phyloP scores from a whole-genome alignment of 768 basidiomycete species.

The Gymnopilus junonius region DNA sequence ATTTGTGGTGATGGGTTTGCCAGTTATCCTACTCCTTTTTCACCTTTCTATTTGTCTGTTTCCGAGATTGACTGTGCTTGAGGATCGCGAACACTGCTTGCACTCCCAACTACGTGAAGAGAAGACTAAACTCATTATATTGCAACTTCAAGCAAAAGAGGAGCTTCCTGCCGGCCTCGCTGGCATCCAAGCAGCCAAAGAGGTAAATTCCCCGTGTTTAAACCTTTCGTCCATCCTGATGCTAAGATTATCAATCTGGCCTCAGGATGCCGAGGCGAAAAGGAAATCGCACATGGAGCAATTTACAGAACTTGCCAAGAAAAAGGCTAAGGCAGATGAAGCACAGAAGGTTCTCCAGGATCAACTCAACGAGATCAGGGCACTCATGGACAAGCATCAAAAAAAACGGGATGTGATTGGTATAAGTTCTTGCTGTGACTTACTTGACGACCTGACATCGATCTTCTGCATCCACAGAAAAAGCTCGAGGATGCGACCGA shows the following conservation, averaged over 20 bases:
- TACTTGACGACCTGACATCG: not conserved
- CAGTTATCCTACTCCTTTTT: too few relatives aligned
- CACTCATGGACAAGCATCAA: slow-evolving; percentile 55
- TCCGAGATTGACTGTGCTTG: too few relatives aligned
- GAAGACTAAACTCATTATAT: slow-evolving; percentile 38
- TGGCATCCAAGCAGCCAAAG: slow-evolving; percentile 56
- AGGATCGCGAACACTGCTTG: slow-evolving; percentile 34
- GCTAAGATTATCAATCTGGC: too few relatives aligned
- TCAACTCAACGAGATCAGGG: slow-evolving; percentile 50
- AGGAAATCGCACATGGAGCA: slow-evolving; percentile 53
- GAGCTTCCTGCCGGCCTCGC: slow-evolving; percentile 69
- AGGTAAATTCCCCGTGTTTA: slow-evolving; percentile 47
- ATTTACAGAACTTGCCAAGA: slow-evolving; percentile 46
- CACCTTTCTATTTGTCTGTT: too few relatives aligned
- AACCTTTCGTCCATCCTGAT: too few relatives aligned
- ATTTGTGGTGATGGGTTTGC: too few relatives aligned
- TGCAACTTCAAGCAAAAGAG: slow-evolving; percentile 69
- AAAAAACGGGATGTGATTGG: slow-evolving; percentile 42
- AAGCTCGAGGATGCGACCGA: slow-evolving; percentile 53
- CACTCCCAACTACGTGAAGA: slow-evolving; percentile 29
- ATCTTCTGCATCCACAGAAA: slow-evolving; percentile 38
- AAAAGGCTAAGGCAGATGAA: slow-evolving; percentile 51
- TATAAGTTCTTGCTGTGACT: slow-evolving; percentile 39
- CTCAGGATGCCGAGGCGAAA: slow-evolving; percentile 63
- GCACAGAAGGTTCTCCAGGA: slow-evolving; percentile 46